Percentiles rank a stretch among this genome's conserved stretches.
phyloP scores from a whole-genome alignment of 78 protist species.

The Dictyostelium capitatum region DNA sequence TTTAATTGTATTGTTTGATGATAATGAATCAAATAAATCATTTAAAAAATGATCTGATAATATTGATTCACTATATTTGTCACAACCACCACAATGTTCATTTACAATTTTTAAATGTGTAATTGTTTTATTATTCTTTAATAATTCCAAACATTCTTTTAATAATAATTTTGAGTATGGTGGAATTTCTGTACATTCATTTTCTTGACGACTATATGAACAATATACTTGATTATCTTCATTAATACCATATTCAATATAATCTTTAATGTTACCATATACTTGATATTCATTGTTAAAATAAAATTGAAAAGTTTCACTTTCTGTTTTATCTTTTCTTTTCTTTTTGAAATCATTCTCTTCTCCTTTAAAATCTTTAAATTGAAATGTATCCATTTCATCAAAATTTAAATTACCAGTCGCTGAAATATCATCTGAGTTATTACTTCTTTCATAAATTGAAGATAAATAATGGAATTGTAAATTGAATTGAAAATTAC shows the following conservation, averaged over 20 bases:
- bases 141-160: constrained; percentile 16
- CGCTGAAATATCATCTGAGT: too few relatives aligned
- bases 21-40: constrained; percentile 3
- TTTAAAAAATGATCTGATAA: not conserved
- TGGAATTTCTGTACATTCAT: not conserved
- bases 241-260: constrained; percentile 3
- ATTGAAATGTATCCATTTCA: constrained; percentile 18
- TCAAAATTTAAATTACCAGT: not conserved
- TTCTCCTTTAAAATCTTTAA: not conserved
- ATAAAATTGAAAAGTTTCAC: too few relatives aligned
- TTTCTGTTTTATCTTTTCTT: too few relatives aligned
- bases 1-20: constrained; percentile 7
- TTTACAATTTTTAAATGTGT: not conserved
- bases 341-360: too few relatives aligned
- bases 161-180: not conserved
- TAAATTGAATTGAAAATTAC: not conserved
- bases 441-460: not conserved
- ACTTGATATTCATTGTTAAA: not conserved
- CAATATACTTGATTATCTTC: constrained; percentile 35
- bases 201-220: not conserved
- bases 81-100: not conserved
- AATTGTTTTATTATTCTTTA: constrained; percentile 4
- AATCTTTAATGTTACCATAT: not conserved
- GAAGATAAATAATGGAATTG: constrained; percentile 8
- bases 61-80: not conserved